phyloP scores from a whole-genome alignment of 495 filamentous ascomycete genomes.

The Penicillium canariense region DNA sequence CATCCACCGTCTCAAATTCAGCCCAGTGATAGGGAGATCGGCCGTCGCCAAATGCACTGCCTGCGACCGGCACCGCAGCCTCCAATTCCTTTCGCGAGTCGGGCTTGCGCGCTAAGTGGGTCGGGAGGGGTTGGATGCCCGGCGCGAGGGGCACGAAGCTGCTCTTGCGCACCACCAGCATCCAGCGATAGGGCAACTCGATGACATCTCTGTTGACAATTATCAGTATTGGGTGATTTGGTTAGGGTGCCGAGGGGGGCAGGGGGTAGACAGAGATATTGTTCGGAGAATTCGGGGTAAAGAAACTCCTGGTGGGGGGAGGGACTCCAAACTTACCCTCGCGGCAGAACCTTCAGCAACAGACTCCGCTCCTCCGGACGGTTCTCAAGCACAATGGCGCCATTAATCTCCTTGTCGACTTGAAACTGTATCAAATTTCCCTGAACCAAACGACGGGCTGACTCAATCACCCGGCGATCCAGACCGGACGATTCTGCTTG shows the following conservation, averaged over 20 bases:
- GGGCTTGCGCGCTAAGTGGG: conserved; percentile 53
- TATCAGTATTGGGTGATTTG: conserved; percentile 21
- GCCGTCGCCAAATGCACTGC: conserved; percentile 57
- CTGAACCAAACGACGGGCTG: conserved; percentile 63
- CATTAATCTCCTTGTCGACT: conserved; percentile 85
- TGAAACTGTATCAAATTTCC: conserved; percentile 88
- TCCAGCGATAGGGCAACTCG: conserved; percentile 55
- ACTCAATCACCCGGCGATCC: conserved; percentile 57
- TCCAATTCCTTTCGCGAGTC: conserved; percentile 45
- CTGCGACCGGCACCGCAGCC: conserved; percentile 53
- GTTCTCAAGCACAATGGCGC: conserved; percentile 85
- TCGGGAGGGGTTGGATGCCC: conserved; percentile 59
- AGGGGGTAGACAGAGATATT: neutral
- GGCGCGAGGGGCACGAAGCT: conserved; percentile 50
- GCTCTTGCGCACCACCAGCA: conserved; percentile 52
- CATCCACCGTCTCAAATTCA: conserved; percentile 68
- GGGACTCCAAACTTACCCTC: conserved; percentile 63
- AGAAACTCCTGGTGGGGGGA: neutral
- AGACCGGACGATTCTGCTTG: conserved; percentile 66
- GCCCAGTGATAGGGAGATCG: conserved; percentile 67
- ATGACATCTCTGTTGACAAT: conserved; percentile 45
- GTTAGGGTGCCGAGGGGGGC: neutral
- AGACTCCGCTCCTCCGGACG: conserved; percentile 61
- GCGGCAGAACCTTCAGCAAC: conserved; percentile 80
- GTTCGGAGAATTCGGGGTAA: conserved; percentile 14